phyloP scores from a whole-genome alignment of 345 rosid genomes.

The Linum lewisii region DNA sequence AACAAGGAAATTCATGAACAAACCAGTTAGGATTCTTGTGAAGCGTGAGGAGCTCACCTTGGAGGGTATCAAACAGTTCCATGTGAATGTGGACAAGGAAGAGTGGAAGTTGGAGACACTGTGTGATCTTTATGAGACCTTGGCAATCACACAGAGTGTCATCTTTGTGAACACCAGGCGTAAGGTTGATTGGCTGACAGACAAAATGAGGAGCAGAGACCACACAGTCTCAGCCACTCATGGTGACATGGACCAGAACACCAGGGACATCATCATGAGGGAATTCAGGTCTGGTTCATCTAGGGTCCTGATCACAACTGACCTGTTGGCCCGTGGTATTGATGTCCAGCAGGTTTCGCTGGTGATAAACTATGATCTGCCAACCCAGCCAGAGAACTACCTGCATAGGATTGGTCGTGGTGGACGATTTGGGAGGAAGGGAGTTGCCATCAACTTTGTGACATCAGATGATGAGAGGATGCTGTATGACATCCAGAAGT shows the following conservation, averaged over 20 bases:
- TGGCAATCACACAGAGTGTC: conserved; percentile 43
- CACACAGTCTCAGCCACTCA: conserved; percentile 48
- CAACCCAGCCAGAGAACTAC: conserved; percentile 44
- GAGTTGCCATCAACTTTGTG: conserved; percentile 42
- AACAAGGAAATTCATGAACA: conserved; percentile 42
- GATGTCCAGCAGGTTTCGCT: conserved; percentile 53
- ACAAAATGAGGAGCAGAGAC: conserved; percentile 15
- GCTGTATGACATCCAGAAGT: conserved; percentile 39
- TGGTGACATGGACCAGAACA: conserved; percentile 53
- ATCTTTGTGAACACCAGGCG: conserved; percentile 48
- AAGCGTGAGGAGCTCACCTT: conserved; percentile 49
- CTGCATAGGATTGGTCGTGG: conserved; percentile 48
- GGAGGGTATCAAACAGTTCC: conserved; percentile 44
- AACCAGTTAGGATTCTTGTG: conserved; percentile 43
- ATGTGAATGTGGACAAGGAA: conserved; percentile 33
- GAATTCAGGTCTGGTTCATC: conserved; percentile 47
- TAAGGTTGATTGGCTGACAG: conserved; percentile 55
- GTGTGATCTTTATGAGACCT: conserved; percentile 21
- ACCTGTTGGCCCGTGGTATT: conserved; percentile 45
- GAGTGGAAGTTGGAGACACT: conserved; percentile 25
- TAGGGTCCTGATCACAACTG: conserved; percentile 46
- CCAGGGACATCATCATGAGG: conserved; percentile 43
- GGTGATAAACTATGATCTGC: conserved; percentile 46
- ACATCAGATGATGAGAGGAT: conserved; percentile 38
- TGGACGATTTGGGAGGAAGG: conserved; percentile 44